Conservation (phyloP, 352 stramenopile genomes). For the Phytophthora cactorum region DNA sequence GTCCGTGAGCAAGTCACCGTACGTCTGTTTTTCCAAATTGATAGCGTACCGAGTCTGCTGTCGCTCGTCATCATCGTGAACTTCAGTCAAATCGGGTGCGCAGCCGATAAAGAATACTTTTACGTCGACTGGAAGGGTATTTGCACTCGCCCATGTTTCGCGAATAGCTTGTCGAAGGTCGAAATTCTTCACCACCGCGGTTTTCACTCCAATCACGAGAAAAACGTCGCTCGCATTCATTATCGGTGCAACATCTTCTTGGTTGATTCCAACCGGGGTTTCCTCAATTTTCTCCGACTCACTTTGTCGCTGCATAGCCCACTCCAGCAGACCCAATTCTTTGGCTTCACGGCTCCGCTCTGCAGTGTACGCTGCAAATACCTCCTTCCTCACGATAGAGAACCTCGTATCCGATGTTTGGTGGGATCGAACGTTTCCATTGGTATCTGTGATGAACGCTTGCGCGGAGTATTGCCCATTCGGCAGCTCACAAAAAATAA, state of each 20-base stretch:
- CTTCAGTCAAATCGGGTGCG: neutral
- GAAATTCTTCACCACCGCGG: neutral
- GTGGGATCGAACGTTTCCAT: neutral
- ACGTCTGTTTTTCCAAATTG: neutral
- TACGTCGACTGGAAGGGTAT: neutral
- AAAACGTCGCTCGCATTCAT: neutral
- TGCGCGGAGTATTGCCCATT: neutral
- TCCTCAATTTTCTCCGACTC: neutral
- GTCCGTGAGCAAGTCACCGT: neutral
- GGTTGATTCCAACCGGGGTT: neutral
- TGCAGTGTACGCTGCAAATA: neutral
- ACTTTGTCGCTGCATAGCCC: neutral
- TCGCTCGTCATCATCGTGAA: neutral
- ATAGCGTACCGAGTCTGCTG: neutral
- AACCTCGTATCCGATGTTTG: neutral
- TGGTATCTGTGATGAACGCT: neutral
- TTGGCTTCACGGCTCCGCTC: neutral
- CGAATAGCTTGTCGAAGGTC: neutral
- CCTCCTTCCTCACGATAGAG: neutral
- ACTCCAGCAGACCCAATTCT: neutral
- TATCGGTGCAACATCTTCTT: neutral
- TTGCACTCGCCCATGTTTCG: neutral
- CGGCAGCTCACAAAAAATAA: neutral
- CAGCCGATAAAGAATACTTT: neutral
- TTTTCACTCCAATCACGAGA: conserved; percentile 2